Evolutionary conservation across 164 flowering plant species (phyloP).

Genomic region (Pachysandra terminalis): DNA sequence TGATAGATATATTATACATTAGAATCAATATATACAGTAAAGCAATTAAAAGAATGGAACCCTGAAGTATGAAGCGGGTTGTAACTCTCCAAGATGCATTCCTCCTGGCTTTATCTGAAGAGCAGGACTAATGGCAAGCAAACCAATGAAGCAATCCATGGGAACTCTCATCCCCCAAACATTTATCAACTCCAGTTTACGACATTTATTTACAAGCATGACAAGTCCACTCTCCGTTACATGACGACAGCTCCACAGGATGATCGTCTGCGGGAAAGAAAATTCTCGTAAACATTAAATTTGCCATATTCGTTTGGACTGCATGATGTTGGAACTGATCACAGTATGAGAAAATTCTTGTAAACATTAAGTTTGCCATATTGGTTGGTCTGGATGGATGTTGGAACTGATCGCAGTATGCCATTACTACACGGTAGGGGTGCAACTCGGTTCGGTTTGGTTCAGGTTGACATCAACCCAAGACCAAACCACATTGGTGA

Average conservation of each 20-base stretch:
- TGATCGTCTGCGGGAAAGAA: conserved; percentile 47
- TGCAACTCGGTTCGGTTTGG: no score
- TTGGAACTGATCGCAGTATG: no score
- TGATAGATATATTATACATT: not conserved
- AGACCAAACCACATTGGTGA: no score
- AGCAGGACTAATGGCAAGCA: conserved; percentile 70
- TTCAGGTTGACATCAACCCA: no score
- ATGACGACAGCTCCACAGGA: conserved; percentile 93
- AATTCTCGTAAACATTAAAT: no score
- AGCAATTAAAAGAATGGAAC: conserved; percentile 7
- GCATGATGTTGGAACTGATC: no score
- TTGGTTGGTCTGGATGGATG: no score
- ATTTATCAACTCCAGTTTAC: conserved; percentile 66
- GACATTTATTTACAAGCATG: conserved; percentile 66
- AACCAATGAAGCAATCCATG: conserved; percentile 58
- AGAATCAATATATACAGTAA: not conserved
- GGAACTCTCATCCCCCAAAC: conserved; percentile 89
- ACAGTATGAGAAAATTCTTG: no score
- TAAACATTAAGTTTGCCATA: no score
- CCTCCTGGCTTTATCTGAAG: conserved; percentile 67
- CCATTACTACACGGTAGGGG: no score
- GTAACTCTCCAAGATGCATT: conserved; percentile 22
- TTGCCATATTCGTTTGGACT: no score
- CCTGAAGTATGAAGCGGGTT: conserved; percentile 28
- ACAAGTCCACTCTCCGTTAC: conserved; percentile 81